phyloP scores from a whole-genome alignment of 306 rosid species.

The Cicer cuneatum region DNA sequence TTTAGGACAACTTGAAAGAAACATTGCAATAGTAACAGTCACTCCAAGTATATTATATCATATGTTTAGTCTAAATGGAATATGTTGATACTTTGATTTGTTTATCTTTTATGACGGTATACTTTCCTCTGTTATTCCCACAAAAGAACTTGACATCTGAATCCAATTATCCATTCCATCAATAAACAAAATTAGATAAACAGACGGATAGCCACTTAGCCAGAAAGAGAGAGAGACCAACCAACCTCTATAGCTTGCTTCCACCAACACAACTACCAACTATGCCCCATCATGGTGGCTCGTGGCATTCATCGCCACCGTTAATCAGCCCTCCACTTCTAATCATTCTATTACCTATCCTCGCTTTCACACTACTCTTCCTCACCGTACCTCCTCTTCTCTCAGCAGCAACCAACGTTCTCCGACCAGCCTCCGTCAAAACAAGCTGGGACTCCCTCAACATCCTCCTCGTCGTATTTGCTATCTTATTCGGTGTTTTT shows the following conservation, averaged over 20 bases:
- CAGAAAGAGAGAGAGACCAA: not conserved
- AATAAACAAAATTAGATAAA: not conserved
- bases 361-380: conserved; percentile 58
- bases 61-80: conserved; percentile 14
- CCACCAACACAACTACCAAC: conserved; percentile 32
- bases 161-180: conserved; percentile 2
- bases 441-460: conserved; percentile 82
- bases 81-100: not conserved
- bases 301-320: conserved; percentile 61
- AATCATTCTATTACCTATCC: conserved; percentile 69
- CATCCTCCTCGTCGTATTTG: conserved; percentile 67
- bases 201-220: not conserved
- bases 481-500: conserved; percentile 72
- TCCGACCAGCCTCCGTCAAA: conserved; percentile 64
- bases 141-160: conserved; percentile 21
- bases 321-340: conserved; percentile 67
- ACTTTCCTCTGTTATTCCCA: not conserved
- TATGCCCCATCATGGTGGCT: conserved; percentile 59
- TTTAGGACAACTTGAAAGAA: not conserved
- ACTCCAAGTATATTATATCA: conserved; percentile 16
- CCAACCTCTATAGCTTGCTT: not conserved
- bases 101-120: not conserved
- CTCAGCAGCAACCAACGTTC: conserved; percentile 55
- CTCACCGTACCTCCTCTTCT: conserved; percentile 65
- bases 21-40: not conserved